Evolutionary conservation across 257 asterid genomes (phyloP).

Genomic region (Fraxinus americana): DNA sequence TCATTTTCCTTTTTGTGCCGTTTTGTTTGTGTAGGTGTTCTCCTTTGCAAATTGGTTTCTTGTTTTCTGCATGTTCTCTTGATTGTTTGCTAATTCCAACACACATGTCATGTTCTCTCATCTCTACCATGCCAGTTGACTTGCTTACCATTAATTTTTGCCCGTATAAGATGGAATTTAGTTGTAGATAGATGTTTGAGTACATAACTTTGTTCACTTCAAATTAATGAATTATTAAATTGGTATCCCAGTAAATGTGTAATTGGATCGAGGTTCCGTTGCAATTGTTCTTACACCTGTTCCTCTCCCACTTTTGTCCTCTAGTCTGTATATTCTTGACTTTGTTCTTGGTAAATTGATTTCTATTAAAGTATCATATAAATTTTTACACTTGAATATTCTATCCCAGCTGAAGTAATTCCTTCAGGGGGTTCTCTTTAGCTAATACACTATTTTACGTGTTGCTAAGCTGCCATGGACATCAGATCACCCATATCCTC

Average conservation of each 20-base stretch:
- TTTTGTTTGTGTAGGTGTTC: not conserved
- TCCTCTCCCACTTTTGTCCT: not conserved
- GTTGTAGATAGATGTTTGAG: not conserved
- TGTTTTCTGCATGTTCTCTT: not conserved
- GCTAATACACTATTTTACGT: not conserved
- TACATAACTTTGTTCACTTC: not conserved
- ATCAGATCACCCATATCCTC: not conserved
- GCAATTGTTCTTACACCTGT: not conserved
- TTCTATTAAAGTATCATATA: not conserved
- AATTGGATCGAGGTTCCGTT: not conserved
- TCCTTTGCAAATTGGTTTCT: constrained; percentile 5
- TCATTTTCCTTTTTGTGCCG: constrained; percentile 1
- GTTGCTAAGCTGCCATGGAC: not conserved
- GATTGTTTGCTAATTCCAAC: not conserved
- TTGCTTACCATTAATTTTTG: not conserved
- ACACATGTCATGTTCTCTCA: not conserved
- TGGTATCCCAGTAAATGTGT: not conserved
- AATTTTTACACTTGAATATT: not conserved
- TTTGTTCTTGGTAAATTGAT: not conserved
- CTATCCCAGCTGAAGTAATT: not conserved
- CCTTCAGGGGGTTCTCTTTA: not conserved
- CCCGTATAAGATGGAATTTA: not conserved
- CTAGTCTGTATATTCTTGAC: not conserved
- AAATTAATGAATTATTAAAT: not conserved
- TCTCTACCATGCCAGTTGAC: not conserved